Evolutionary conservation across 768 basidiomycete genomes (phyloP), one percentile per base, ranked within the genome.

Genomic region (Termitomyces sp.): DNA sequence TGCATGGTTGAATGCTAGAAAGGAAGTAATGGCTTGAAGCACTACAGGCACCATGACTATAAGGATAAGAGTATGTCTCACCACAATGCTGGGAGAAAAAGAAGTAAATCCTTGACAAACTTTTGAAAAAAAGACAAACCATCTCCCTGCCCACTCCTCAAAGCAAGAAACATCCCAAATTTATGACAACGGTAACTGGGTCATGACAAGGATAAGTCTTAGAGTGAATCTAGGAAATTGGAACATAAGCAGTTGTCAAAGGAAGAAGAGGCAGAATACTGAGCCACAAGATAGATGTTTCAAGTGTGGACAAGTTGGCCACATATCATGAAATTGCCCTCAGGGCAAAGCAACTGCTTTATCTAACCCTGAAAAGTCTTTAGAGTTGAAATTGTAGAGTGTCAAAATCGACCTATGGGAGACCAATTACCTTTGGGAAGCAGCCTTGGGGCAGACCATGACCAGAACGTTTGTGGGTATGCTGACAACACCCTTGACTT

Each of bases 221-320:
- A n/a, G n/a, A n/a, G n/a, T n/a, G n/a, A n/a, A n/a, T n/a, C 12
- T 9, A 52, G 27, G 25, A 40, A 3, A 7, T 38, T 41, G 6
- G 19, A 50, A 16, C 6, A n/a, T 38, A 29, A 38, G 19, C 6
- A 8, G 2, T 16, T 50, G 5, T 6, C 46, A 3, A 21, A 19
- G 4, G 46, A 54, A 31, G 52, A 61, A 16, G n/a, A 56, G 21
- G 56, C 50, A 19, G 56, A 61, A 19, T 50, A 54, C 4, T 14
- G n/a, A 1, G 60, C 56, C 2, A n/a, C 32, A 45, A 2, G 46
- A 53, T 5, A 32, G 44, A 40, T 61, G 60, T 27, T 61, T 61
- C 53, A 21, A 7, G 1, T 61, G 60, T 45, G 48, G 38, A 6
- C 45, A 56, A 48, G 3, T 31, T 1, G 60, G 57, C 8, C 57